Evolutionary conservation across 805 yeast genomes (phyloP).

Genomic region (Candida sithepensis): DNA sequence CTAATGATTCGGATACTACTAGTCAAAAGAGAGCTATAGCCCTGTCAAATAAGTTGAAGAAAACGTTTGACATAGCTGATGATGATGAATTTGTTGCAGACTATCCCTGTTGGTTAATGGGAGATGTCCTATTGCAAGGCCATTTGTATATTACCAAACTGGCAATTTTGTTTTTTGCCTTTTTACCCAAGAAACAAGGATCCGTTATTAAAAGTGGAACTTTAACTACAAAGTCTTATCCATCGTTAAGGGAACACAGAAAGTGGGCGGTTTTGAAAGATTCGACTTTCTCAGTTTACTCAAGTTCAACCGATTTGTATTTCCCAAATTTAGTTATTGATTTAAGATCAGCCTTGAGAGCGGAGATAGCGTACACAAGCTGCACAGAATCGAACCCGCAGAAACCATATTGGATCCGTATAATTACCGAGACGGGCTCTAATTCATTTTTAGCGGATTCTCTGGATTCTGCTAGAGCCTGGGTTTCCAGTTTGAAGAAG

Average conservation of each 20-base stretch:
- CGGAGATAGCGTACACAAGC: constrained; percentile 40
- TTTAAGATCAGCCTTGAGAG: constrained; percentile 56
- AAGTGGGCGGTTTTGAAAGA: constrained; percentile 80
- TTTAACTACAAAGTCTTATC: constrained; percentile 39
- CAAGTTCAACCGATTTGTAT: constrained; percentile 73
- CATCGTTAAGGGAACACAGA: constrained; percentile 41
- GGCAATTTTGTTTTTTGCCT: constrained; percentile 71
- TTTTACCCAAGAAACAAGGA: constrained; percentile 56
- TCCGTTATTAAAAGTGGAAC: constrained; percentile 47
- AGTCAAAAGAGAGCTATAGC: constrained; percentile 32
- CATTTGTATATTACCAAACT: constrained; percentile 68
- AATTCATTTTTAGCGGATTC: constrained; percentile 74
- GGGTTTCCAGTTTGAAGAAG: constrained; percentile 75
- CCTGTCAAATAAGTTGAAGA: constrained; percentile 33
- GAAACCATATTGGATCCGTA: constrained; percentile 46
- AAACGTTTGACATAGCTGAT: constrained; percentile 43
- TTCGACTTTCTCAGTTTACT: constrained; percentile 64
- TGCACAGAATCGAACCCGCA: constrained; percentile 19
- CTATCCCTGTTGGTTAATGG: constrained; percentile 73
- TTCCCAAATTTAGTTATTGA: constrained; percentile 79
- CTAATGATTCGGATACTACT: constrained; percentile 9
- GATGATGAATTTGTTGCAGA: constrained; percentile 58
- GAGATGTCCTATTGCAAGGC: constrained; percentile 84
- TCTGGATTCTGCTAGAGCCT: constrained; percentile 65
- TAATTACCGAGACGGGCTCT: constrained; percentile 54